phyloP scores from a whole-genome alignment of 2,329 filamentous ascomycete species.

The Fusarium sp. region DNA sequence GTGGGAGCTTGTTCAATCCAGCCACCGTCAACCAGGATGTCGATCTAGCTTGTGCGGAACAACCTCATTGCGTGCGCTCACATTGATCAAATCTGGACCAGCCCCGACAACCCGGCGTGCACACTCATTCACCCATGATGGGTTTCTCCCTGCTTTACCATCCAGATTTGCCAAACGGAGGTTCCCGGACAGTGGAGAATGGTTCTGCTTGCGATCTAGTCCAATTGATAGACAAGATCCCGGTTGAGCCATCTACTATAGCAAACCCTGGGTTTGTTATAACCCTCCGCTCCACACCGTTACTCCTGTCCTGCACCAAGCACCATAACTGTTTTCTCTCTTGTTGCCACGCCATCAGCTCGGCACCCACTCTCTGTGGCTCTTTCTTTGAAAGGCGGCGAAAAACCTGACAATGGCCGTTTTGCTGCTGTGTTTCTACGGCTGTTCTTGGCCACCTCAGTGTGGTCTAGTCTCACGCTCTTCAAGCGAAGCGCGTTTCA shows the following conservation, averaged over 20 bases:
- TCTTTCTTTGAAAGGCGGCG: constrained; percentile 22
- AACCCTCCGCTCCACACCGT: constrained; percentile 38
- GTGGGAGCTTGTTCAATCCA: constrained; percentile 31
- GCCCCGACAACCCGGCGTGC: constrained; percentile 29
- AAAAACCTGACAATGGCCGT: constrained; percentile 28
- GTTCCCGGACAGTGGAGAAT: constrained; percentile 39
- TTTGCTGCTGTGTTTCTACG: constrained; percentile 23
- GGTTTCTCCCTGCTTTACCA: constrained; percentile 35
- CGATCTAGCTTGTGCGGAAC: constrained; percentile 29
- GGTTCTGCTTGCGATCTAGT: constrained; percentile 39
- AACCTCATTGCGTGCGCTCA: constrained; percentile 38
- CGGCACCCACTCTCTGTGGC: constrained; percentile 28
- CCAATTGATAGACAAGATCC: constrained; percentile 34
- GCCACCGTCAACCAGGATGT: constrained; percentile 37
- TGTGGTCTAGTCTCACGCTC: constrained; percentile 34
- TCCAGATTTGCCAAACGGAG: constrained; percentile 38
- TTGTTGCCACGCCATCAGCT: constrained; percentile 41
- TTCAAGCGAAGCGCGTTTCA: constrained; percentile 43
- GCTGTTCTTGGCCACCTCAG: constrained; percentile 37
- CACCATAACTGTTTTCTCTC: constrained; percentile 37
- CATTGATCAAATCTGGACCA: constrained; percentile 37
- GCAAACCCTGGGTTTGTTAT: constrained; percentile 43
- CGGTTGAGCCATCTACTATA: constrained; percentile 42
- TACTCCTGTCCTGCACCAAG: constrained; percentile 35
- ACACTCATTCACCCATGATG: constrained; percentile 26